Evolutionary conservation across 331 rosid species (phyloP).

Genomic region (Spiraea crenata): DNA sequence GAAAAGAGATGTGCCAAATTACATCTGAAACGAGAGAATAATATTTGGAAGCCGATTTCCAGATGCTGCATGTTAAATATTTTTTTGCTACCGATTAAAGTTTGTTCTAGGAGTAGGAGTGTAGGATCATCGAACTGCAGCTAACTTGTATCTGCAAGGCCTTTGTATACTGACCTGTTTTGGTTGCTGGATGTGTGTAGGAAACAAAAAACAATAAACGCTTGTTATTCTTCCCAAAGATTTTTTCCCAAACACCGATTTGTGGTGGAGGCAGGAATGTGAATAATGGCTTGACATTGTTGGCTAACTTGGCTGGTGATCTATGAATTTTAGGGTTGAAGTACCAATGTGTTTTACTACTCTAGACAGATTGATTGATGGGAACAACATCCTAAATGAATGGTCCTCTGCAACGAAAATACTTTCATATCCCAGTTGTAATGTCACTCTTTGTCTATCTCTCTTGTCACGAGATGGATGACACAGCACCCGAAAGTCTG

Average conservation of each 20-base stretch:
- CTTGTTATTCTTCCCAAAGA: not conserved
- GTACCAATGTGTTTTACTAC: too few relatives aligned
- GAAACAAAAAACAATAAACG: not conserved
- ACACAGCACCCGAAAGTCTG: too few relatives aligned
- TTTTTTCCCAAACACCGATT: not conserved
- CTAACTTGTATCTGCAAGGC: not conserved
- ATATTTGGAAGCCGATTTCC: conserved; percentile 5
- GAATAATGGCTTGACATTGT: too few relatives aligned
- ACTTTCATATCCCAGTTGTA: too few relatives aligned
- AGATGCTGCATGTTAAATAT: not conserved
- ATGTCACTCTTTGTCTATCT: too few relatives aligned
- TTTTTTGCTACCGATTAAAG: not conserved
- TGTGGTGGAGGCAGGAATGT: too few relatives aligned
- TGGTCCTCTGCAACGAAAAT: too few relatives aligned
- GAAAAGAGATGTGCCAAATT: not conserved
- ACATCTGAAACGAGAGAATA: conserved; percentile 6
- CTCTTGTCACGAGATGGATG: too few relatives aligned
- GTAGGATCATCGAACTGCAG: conserved; percentile 1
- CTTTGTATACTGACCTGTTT: not conserved
- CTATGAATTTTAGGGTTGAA: too few relatives aligned
- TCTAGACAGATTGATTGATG: too few relatives aligned
- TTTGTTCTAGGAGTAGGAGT: not conserved
- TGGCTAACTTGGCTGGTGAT: too few relatives aligned
- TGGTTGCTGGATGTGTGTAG: not conserved
- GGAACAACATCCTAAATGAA: too few relatives aligned